Evolutionary conservation across 2,329 filamentous ascomycete genomes (phyloP), one percentile per base, ranked within the genome.

Genomic region (Anisogramma anomala): DNA sequence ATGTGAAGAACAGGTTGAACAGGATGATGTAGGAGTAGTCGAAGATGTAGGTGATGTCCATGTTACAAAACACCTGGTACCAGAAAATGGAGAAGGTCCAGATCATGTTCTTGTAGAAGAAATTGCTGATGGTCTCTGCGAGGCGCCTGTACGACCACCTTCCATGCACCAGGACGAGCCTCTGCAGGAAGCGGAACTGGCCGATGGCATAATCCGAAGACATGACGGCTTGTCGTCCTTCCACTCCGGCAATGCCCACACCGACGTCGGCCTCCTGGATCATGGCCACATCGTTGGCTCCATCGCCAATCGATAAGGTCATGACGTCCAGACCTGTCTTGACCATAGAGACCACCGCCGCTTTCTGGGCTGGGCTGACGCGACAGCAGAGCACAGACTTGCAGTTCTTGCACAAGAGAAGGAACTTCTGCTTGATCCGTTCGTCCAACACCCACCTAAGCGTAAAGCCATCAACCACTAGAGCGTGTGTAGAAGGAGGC

Each of bases 51-150:
- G 89, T 89, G 61, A 89, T 87, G 65, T 98, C 91, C 60, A 93
- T 95, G 63, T 94, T 82, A 68, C 84, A 86, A 63, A 83, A 98
- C 41, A 94, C 85, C 58, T 93, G 87, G 63, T 84, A 98, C 89
- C 89, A 96, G 72, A 96, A 95, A 44, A 98, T 83, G 32, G 82
- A 76, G 57, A 95, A 89, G 1, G 86, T 91, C 91, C 91, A 98
- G 39, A 96, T 82, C 63, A 98, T 83, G 67, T 96, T 98, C 82
- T 98, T 98, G 77, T 96, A 98, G 70, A 98, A 98, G 72, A 98
- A 98, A 61, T 98, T 98, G 60, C 87, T 86, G 55, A 93, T 95
- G 34, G 82, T 84, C 66, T 98, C 91, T 22, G 82, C 86, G 59
- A 98, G 67, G 53, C 91, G 79, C 39, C 89, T 77, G 65, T 98